A percentile compares a stretch with the other conserved stretches of the same genome.
Conservation (phyloP, 805 yeast genomes). For the Candida peoriensis region DNA sequence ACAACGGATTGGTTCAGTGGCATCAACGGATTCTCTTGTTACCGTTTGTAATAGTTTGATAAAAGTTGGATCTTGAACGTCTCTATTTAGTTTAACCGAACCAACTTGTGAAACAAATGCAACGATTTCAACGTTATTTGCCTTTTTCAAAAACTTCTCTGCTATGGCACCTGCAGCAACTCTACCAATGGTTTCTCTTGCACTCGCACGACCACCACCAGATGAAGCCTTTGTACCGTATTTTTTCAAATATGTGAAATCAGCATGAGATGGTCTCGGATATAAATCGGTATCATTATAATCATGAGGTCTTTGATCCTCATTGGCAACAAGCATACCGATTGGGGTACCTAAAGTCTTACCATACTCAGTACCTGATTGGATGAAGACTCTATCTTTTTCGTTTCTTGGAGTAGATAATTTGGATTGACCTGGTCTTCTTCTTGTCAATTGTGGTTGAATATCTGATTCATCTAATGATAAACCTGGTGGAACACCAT, state of each 20-base stretch:
- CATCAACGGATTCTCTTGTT: slow-evolving; percentile 86
- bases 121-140: slow-evolving; percentile 84
- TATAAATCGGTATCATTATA: slow-evolving; percentile 91
- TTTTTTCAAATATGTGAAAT: slow-evolving; percentile 84
- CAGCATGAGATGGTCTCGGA: slow-evolving; percentile 99
- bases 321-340: slow-evolving; percentile 86
- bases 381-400: slow-evolving; percentile 88
- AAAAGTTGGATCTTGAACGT: slow-evolving; percentile 60
- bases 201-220: slow-evolving; percentile 97
- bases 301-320: slow-evolving; percentile 96
- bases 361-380: slow-evolving; percentile 91
- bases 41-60: slow-evolving; percentile 63
- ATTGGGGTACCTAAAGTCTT: slow-evolving; percentile 92
- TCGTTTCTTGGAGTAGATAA: slow-evolving; percentile 94
- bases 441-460: slow-evolving; percentile 92
- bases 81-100: slow-evolving; percentile 67
- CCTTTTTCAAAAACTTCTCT: slow-evolving; percentile 76
- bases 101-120: slow-evolving; percentile 97
- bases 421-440: slow-evolving; percentile 96
- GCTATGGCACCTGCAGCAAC: slow-evolving; percentile 99
- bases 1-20: slow-evolving; percentile 86
- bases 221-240: slow-evolving; percentile 91
- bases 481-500: slow-evolving; percentile 97
- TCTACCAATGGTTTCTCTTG: slow-evolving; percentile 97
- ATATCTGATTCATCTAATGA: slow-evolving; percentile 78